A percentile compares a stretch with the other conserved stretches of the same genome.
phyloP scores from a whole-genome alignment of 495 filamentous ascomycete genomes.

The Aspergillus homomorphus region DNA sequence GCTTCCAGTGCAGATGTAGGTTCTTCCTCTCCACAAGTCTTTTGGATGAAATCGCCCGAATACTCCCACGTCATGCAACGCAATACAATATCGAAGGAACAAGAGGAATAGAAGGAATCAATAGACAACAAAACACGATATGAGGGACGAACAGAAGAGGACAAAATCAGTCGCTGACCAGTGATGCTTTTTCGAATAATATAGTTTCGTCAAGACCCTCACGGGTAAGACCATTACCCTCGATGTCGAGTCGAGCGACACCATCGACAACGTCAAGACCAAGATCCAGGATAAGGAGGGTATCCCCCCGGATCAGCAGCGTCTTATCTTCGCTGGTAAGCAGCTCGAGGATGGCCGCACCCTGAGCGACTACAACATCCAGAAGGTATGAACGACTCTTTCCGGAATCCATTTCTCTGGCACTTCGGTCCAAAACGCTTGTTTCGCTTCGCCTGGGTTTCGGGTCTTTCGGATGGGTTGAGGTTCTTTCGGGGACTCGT shows the following conservation, averaged over 20 bases:
- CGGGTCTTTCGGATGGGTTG: not conserved
- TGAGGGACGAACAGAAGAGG: not conserved
- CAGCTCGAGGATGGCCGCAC: slow-evolving; percentile 99
- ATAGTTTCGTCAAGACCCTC: slow-evolving; percentile 94
- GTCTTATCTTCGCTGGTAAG: slow-evolving; percentile 99
- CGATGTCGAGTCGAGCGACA: slow-evolving; percentile 98
- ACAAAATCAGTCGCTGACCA: slow-evolving; percentile 33
- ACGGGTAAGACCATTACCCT: slow-evolving; percentile 99
- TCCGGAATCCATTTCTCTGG: not conserved
- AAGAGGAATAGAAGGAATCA: not conserved
- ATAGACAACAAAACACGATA: not conserved
- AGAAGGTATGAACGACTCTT: slow-evolving; percentile 69
- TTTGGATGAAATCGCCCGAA: slow-evolving; percentile 2
- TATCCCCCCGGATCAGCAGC: slow-evolving; percentile 98
- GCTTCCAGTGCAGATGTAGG: slow-evolving; percentile 76
- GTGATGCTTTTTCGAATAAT: slow-evolving; percentile 15
- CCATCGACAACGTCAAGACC: slow-evolving; percentile 96
- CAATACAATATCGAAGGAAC: not conserved
- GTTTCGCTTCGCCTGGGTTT: not conserved
- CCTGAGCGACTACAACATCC: slow-evolving; percentile 99
- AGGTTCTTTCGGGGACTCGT: not conserved
- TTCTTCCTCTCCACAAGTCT: slow-evolving; percentile 19
- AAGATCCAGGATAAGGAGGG: slow-evolving; percentile 99
- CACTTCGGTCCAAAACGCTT: not conserved
- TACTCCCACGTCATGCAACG: not conserved